phyloP scores from a whole-genome alignment of 805 yeast genomes.

The Cyberlindnera saturnus region DNA sequence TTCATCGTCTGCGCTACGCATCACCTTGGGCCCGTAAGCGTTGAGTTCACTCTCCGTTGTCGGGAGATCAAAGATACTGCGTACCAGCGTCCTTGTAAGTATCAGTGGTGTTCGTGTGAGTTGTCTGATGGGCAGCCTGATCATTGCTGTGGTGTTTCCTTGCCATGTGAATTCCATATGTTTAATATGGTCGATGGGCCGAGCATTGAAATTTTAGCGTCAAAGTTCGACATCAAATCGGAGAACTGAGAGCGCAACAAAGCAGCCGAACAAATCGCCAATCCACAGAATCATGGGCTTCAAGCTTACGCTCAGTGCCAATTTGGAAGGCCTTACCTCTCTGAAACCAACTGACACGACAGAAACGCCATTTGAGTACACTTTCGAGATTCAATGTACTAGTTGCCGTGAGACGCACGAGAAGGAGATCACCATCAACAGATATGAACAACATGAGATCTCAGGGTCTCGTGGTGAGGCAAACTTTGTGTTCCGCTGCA shows the following conservation, averaged over 20 bases:
- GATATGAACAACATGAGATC: slow-evolving; percentile 58
- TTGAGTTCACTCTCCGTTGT: slow-evolving; percentile 9
- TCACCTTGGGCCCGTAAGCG: background rate
- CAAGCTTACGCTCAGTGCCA: slow-evolving; percentile 30
- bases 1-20: slow-evolving; percentile 3
- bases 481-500: slow-evolving; percentile 73
- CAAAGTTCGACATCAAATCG: background rate
- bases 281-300: slow-evolving; percentile 13
- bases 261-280: background rate
- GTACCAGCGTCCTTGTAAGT: slow-evolving; percentile 20
- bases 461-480: slow-evolving; percentile 78
- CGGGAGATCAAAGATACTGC: slow-evolving; percentile 1
- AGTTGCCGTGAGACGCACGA: slow-evolving; percentile 74
- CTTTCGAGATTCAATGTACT: slow-evolving; percentile 69
- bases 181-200: background rate
- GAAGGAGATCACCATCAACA: slow-evolving; percentile 62
- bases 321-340: slow-evolving; percentile 29
- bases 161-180: background rate
- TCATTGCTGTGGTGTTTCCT: background rate
- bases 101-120: slow-evolving; percentile 12
- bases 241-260: background rate
- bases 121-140: background rate
- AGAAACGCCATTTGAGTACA: slow-evolving; percentile 62
- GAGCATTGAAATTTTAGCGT: background rate
- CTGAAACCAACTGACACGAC: slow-evolving; percentile 56